Base-by-base conservation (phyloP, 2,329 filamentous ascomycete species). In the Fusarium coicis region DNA sequence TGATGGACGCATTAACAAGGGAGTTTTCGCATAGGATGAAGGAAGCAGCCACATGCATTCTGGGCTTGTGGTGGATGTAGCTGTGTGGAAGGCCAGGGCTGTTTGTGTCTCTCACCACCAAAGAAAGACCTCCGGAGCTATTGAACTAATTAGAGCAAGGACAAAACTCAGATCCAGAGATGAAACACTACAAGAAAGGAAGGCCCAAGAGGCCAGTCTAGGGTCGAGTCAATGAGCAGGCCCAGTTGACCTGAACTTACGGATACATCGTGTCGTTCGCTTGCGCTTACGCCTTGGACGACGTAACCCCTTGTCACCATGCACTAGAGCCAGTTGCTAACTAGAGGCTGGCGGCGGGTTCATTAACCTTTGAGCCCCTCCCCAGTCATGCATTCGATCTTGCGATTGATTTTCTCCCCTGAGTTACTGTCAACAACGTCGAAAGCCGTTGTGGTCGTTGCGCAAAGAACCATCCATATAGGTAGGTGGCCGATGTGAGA, bases 301-400 rank as follows among this genome's bases (percentile, higher is more conserved):
- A 62, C 46, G 60, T 63, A 58, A 55, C 46, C 55, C 72, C 72
- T 57, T 73, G 62, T 64, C 60, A 50, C 53, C 39, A 37, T 68
- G 40, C 72, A 54, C 72, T 71, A 72, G 52, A 67, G 43, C 39
- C 57, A 47, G 56, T 46, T 55, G 37, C 28, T 49, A 56, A 44
- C 14, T 47, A 55, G 39, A 47, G 50, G 44, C 53, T 60, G 54
- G 54, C 47, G 50, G 61, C 58, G 37, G 57, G 54, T 68, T 75
- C 66, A 61, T 66, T 74, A 60, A 74, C 66, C 46, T 60, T 61
- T 40, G 36, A 62, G 44, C 63, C 63, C 66, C 62, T 71, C 70
- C 50, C 49, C 40, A 46, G 54, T 18, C 57, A 58, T 36, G 42
- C 55, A 50, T 36, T 15, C 23, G 14, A 46, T 56, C 55, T 44